Conservation (phyloP, 2,329 filamentous ascomycete genomes). For the Fusarium brevicatenulatum region DNA sequence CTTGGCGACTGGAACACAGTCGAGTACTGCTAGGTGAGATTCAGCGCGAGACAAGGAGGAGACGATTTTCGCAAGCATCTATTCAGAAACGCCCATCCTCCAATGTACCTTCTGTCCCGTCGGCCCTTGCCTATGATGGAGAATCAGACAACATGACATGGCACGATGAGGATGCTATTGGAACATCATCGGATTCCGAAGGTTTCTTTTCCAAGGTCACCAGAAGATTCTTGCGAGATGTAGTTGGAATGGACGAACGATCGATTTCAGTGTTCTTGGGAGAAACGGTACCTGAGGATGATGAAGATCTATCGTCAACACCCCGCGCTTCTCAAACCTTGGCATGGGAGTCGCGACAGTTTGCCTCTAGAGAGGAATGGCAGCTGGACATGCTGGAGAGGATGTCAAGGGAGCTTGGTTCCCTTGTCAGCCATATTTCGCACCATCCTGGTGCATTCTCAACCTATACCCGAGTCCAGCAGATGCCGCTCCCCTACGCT, state of each 20-base stretch:
- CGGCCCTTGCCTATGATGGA: slow-evolving; percentile 42
- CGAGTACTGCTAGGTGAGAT: slow-evolving; percentile 87
- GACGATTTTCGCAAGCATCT: slow-evolving; percentile 70
- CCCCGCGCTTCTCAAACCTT: slow-evolving; percentile 55
- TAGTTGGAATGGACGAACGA: slow-evolving; percentile 90
- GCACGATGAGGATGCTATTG: slow-evolving; percentile 62
- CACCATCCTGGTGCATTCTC: slow-evolving; percentile 87
- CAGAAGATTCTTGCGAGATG: slow-evolving; percentile 83
- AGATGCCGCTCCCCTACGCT: slow-evolving; percentile 77
- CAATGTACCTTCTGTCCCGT: slow-evolving; percentile 44
- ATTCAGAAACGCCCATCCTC: slow-evolving; percentile 43
- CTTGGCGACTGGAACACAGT: slow-evolving; percentile 93
- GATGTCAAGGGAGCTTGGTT: slow-evolving; percentile 86
- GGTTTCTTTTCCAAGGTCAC: slow-evolving; percentile 85
- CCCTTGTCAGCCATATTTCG: slow-evolving; percentile 83
- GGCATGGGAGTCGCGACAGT: slow-evolving; percentile 43
- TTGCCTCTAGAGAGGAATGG: slow-evolving; percentile 64
- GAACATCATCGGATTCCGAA: slow-evolving; percentile 64
- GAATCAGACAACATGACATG: slow-evolving; percentile 58
- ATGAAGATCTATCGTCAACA: slow-evolving; percentile 59
- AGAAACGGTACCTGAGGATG: slow-evolving; percentile 71
- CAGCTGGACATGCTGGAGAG: slow-evolving; percentile 82
- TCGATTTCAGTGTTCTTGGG: slow-evolving; percentile 88
- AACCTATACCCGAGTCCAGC: slow-evolving; percentile 75
- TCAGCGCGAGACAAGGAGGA: slow-evolving; percentile 80